Conservation (phyloP, 148 eudicot species). For the Euryodendron excelsum region DNA sequence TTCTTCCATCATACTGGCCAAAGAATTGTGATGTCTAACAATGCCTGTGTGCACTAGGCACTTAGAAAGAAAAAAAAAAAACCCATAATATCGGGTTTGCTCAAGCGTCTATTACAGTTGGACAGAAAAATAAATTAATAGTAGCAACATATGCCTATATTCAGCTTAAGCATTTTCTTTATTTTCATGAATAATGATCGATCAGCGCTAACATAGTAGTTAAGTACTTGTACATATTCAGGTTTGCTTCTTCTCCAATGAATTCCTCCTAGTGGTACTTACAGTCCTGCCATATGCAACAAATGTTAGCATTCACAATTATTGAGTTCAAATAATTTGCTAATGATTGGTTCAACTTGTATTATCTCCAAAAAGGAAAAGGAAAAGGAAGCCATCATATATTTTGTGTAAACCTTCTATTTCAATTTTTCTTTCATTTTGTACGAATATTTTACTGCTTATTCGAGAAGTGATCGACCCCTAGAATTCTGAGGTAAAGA, state of each 20-base stretch:
- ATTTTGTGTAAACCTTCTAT: no score
- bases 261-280: background rate
- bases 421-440: no score
- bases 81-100: no score
- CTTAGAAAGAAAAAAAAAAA: no score
- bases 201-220: background rate
- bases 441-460: background rate
- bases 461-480: background rate
- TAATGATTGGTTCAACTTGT: background rate
- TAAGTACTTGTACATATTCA: slow-evolving; percentile 6
- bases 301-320: background rate
- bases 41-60: no score
- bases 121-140: no score
- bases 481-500: background rate
- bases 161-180: no score
- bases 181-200: background rate
- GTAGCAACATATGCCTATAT: no score
- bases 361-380: background rate
- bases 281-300: slow-evolving; percentile 29
- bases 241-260: slow-evolving; percentile 32
- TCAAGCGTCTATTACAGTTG: no score
- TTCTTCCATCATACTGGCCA: no score
- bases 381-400: no score
- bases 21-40: no score
- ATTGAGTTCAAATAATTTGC: background rate